Base-by-base conservation (phyloP, 768 basidiomycete genomes). In the Mycena pura region DNA sequence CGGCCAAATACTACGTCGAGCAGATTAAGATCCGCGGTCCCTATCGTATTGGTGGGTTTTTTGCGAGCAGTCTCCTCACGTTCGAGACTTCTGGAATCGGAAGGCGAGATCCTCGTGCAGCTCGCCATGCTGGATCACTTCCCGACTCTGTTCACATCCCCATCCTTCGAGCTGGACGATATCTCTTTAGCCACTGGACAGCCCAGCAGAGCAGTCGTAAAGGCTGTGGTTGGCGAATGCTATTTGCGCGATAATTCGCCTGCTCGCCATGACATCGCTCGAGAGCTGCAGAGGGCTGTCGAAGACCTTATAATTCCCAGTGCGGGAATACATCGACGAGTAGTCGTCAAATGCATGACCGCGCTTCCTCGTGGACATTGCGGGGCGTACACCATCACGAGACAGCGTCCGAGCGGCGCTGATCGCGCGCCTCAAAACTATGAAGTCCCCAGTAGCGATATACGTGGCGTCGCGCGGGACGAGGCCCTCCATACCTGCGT, bases 11-110 rank as follows among this genome's bases (percentile, higher is more conserved):
- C 58, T 70, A 70, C 49, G 65, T 57, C 43, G 46, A 63, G 24
- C 47, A 65, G 29, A 69, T 70, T 38, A 67, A 67, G 40, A 51
- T 24, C 27, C 49, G 32, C 34, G 68, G 69, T 5, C 69, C 69
- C 1, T 70, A 70, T 53, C 65, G 69, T 21, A n/a, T 70, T 7
- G 69, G 50, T 14, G 49, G n/a, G 21, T 59, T 44, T 32, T 47
- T 38, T 22, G 62, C 36, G 5, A 27, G 13, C 5, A 44, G 49
- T 19, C 22, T 59, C 15, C 9, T 59, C 25, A 28, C 31, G 11
- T 1, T 36, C 24, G 29, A 46, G 21, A 2, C 28, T 11, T 6
- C 21, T 59, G 10, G 57, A 59, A 15, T 9, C 22, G 17, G 44
- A 43, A 25, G 57, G 49, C n/a, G 57, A 59, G 22, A 17, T 44